A percentile compares a stretch with the other conserved stretches of the same genome.
Evolutionary conservation across 208 protist species (phyloP).

Genomic region (Naegleria gruberi): DNA sequence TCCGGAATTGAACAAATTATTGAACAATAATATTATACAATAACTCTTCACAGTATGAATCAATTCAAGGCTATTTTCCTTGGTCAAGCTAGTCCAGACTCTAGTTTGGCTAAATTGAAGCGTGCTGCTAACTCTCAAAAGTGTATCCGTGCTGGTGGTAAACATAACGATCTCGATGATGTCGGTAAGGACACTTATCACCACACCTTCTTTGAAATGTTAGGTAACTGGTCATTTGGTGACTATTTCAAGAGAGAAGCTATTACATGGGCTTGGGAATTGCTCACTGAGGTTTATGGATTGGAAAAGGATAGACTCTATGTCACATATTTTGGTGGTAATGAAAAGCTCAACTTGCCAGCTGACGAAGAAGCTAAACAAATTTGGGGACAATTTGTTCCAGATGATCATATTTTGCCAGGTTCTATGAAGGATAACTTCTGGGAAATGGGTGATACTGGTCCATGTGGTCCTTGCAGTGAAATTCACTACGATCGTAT

Average conservation of each 20-base stretch:
- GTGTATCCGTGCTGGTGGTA: slow-evolving; percentile 98
- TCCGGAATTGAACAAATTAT: neutral
- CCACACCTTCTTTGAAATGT: slow-evolving; percentile 99
- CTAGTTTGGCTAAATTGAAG: slow-evolving; percentile 76
- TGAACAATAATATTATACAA: neutral
- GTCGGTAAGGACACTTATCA: slow-evolving; percentile 98
- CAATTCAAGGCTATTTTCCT: slow-evolving; percentile 97
- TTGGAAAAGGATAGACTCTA: slow-evolving; percentile 87
- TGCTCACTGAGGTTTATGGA: slow-evolving; percentile 90
- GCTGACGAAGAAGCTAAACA: slow-evolving; percentile 77
- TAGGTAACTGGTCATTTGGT: slow-evolving; percentile 98
- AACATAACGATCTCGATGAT: slow-evolving; percentile 98
- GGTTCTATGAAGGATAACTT: slow-evolving; percentile 96
- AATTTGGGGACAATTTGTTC: slow-evolving; percentile 85
- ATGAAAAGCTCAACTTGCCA: slow-evolving; percentile 67
- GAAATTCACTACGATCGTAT: slow-evolving; percentile 98
- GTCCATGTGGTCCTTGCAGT: slow-evolving; percentile 95
- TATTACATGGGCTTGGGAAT: slow-evolving; percentile 90
- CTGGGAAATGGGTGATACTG: slow-evolving; percentile 98
- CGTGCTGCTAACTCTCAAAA: slow-evolving; percentile 94
- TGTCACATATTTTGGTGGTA: slow-evolving; percentile 95
- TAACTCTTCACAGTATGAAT: slow-evolving; percentile 55
- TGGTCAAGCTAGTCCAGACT: slow-evolving; percentile 83
- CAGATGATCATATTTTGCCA: slow-evolving; percentile 71
- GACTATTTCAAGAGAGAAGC: slow-evolving; percentile 98